These are phyloP conservation scores for Suillus weaverae DNA, from an alignment of 768 basidiomycete species.

Conservation along the genomic window DNA sequence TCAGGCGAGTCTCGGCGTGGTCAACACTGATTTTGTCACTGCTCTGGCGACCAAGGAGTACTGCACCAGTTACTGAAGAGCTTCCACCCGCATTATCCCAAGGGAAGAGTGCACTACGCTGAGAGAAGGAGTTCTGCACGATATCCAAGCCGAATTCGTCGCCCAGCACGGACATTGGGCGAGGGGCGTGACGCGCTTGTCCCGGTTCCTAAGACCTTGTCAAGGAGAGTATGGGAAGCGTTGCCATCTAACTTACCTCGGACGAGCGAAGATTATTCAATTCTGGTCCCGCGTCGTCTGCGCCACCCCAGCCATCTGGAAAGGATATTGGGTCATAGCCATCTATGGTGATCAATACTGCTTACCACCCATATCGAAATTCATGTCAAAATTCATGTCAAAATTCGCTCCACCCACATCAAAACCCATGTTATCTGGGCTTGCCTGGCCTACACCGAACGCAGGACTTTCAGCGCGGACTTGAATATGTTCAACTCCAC, in stretches of 20 bases:
- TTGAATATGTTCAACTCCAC: not conserved
- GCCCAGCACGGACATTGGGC: constrained; percentile 50
- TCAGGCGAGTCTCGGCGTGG: constrained; percentile 50
- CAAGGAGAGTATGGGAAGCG: constrained; percentile 10
- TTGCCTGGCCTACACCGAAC: not conserved
- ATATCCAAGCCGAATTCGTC: constrained; percentile 50
- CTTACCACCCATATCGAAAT: constrained; percentile 27
- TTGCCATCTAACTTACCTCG: constrained; percentile 47
- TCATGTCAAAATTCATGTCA: constrained; percentile 20
- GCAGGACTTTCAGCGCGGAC: not conserved
- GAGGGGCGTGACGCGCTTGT: constrained; percentile 74
- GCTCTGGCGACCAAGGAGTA: constrained; percentile 31
- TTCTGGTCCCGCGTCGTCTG: constrained; percentile 17
- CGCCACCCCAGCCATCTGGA: constrained; percentile 24
- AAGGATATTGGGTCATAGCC: not conserved
- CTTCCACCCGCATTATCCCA: constrained; percentile 82
- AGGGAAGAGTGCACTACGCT: constrained; percentile 72
- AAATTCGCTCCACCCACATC: constrained; percentile 21
- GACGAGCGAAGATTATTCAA: constrained; percentile 49
- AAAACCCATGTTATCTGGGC: not conserved
- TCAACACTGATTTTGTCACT: constrained; percentile 52
- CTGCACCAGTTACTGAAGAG: constrained; percentile 47
- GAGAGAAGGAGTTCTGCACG: constrained; percentile 47
- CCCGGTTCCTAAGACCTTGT: constrained; percentile 67
- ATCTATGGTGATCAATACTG: not conserved